Percentiles rank a stretch among this genome's conserved stretches.
These are phyloP conservation scores for Umbelopsis ramanniana DNA, from an alignment of 192 early-diverging fungal species.

Conservation along the genomic window DNA sequence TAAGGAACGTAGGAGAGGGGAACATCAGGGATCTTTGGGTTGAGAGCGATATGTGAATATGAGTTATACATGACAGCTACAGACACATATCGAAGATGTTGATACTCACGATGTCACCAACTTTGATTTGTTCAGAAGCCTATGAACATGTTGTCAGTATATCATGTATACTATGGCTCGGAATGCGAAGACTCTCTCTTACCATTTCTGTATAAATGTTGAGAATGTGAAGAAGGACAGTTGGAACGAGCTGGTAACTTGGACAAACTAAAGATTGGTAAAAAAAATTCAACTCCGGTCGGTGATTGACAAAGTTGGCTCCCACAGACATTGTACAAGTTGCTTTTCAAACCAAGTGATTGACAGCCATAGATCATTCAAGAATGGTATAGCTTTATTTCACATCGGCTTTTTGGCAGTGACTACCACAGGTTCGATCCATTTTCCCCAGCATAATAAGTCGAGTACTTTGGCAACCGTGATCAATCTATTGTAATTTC, in stretches of 20 bases:
- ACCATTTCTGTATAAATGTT: neutral
- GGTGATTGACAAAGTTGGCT: neutral
- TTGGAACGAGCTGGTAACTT: neutral
- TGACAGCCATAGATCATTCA: too few species aligned
- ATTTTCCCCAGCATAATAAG: conserved; percentile 4
- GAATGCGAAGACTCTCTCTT: neutral
- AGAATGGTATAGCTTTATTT: too few species aligned
- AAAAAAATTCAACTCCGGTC: neutral
- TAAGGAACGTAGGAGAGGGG: conserved; percentile 37
- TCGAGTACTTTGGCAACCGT: conserved; percentile 12
- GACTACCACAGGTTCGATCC: conserved; percentile 30
- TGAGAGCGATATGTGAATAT: neutral
- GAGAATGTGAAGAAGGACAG: neutral
- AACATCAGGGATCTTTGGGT: conserved; percentile 37
- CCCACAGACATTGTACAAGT: neutral
- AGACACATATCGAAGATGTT: neutral
- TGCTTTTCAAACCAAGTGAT: too few species aligned
- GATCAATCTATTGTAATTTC: conserved; percentile 10
- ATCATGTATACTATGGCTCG: neutral
- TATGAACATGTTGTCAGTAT: neutral
- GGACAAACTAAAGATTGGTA: neutral
- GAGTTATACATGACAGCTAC: neutral
- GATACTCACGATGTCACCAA: conserved; percentile 40
- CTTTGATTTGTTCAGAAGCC: conserved; percentile 27
- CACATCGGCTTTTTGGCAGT: conserved; percentile 14